These are phyloP conservation scores for Daldinia caldariorum DNA, from an alignment of 495 filamentous ascomycete genomes.

Conservation along the genomic window DNA sequence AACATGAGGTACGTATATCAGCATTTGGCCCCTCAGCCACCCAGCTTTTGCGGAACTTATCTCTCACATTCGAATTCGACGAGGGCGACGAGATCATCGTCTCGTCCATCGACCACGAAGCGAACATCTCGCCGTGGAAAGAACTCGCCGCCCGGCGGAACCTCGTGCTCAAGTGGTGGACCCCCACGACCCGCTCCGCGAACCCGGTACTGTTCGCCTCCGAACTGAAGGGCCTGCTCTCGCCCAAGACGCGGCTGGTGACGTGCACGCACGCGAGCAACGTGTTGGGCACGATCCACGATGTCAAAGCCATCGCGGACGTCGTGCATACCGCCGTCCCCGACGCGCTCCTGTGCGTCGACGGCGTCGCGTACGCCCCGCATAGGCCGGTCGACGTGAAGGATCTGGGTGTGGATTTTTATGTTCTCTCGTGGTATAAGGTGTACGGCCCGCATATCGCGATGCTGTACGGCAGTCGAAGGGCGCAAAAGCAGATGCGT, in stretches of 20 bases:
- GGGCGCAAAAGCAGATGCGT: conserved; percentile 59
- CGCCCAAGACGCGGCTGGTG: conserved; percentile 68
- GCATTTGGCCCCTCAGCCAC: conserved; percentile 75
- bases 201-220: conserved; percentile 65
- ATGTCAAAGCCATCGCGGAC: conserved; percentile 65
- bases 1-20: conserved; percentile 33
- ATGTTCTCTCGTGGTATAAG: conserved; percentile 81
- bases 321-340: conserved; percentile 58
- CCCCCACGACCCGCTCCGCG: conserved; percentile 46
- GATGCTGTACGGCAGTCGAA: conserved; percentile 67
- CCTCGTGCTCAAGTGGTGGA: conserved; percentile 74
- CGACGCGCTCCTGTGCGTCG: conserved; percentile 56
- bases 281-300: conserved; percentile 74
- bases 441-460: conserved; percentile 78
- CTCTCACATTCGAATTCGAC: conserved; percentile 66
- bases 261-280: conserved; percentile 76
- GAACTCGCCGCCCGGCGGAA: conserved; percentile 65
- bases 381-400: conserved; percentile 73
- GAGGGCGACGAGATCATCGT: conserved; percentile 70
- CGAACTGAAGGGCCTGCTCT: conserved; percentile 64
- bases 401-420: conserved; percentile 74
- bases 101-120: conserved; percentile 76
- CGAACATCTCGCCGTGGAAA: conserved; percentile 75
- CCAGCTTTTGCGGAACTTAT: conserved; percentile 77
- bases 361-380: conserved; percentile 76